These are phyloP conservation scores for Globisporangium sylvaticum DNA, from an alignment of 352 stramenopile species.

Conservation along the genomic window DNA sequence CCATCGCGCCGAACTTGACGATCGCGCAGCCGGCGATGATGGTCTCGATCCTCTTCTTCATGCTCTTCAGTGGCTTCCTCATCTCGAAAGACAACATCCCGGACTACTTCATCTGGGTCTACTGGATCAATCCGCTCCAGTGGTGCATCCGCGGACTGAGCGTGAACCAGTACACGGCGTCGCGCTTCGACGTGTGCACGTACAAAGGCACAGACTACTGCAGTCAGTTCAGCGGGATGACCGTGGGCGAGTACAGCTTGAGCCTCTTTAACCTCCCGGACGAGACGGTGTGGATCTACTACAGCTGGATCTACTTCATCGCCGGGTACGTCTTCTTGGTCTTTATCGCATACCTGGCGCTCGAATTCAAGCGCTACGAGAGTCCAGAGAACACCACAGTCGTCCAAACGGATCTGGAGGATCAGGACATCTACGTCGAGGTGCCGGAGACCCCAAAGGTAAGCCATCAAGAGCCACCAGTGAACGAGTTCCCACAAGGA, in stretches of 20 bases:
- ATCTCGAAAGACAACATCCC: conserved; percentile 56
- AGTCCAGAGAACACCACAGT: conserved; percentile 43
- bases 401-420: conserved; percentile 26
- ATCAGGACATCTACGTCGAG: conserved; percentile 14
- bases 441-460: conserved; percentile 11
- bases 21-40: conserved; percentile 62
- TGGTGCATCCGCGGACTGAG: conserved; percentile 61
- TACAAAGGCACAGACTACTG: conserved; percentile 59
- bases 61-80: conserved; percentile 70
- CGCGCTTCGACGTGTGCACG: conserved; percentile 37
- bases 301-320: conserved; percentile 50
- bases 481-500: conserved; percentile 3
- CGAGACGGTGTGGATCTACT: conserved; percentile 52
- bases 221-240: conserved; percentile 24
- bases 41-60: conserved; percentile 58
- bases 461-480: not conserved
- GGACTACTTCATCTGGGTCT: conserved; percentile 68
- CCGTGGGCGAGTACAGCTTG: conserved; percentile 45
- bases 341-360: conserved; percentile 27
- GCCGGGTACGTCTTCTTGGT: conserved; percentile 45
- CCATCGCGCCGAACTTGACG: conserved; percentile 33
- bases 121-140: conserved; percentile 70
- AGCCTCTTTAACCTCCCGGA: conserved; percentile 45
- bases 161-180: conserved; percentile 59
- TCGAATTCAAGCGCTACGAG: conserved; percentile 56